These are phyloP conservation scores for Trematosphaeria pertusa DNA, from an alignment of 2,329 filamentous ascomycete genomes.

Conservation along the genomic window DNA sequence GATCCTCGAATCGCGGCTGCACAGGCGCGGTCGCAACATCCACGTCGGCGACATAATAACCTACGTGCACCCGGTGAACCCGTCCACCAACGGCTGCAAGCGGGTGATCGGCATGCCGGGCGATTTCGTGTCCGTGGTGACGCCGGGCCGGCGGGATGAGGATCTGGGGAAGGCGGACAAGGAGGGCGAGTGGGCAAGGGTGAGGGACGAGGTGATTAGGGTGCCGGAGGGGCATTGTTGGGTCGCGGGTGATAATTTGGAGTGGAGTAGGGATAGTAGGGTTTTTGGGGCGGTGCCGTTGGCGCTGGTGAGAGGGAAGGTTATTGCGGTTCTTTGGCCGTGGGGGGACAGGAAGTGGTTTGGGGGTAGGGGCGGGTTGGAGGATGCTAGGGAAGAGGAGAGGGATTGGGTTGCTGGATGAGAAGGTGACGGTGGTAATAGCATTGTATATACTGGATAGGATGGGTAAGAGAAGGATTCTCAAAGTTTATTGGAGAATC, in stretches of 20 bases:
- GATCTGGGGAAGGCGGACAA: conserved; percentile 29
- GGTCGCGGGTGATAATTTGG: conserved; percentile 86
- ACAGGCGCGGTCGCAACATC: conserved; percentile 65
- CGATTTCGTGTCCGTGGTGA: conserved; percentile 74
- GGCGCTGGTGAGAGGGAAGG: conserved; percentile 82
- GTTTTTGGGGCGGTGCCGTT: conserved; percentile 86
- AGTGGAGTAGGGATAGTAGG: conserved; percentile 84
- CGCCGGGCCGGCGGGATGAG: conserved; percentile 55
- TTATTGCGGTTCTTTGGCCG: conserved; percentile 58
- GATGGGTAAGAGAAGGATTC: too few relatives aligned
- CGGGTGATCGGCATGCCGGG: conserved; percentile 67
- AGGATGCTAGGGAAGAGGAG: background rate
- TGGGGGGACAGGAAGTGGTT: conserved; percentile 34
- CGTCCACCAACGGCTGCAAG: conserved; percentile 72
- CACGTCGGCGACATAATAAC: conserved; percentile 84
- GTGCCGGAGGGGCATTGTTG: conserved; percentile 93
- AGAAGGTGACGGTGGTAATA: background rate
- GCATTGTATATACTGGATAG: too few relatives aligned
- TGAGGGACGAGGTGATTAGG: conserved; percentile 65
- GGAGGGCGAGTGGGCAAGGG: conserved; percentile 34
- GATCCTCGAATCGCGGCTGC: conserved; percentile 35
- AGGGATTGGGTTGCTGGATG: conserved; percentile 2
- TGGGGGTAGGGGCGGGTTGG: conserved; percentile 12
- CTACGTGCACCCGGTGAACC: conserved; percentile 73
- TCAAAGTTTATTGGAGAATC: too few relatives aligned